phyloP scores from a whole-genome alignment of 176 grass and related monocot genomes.

The Puya raimondii region DNA sequence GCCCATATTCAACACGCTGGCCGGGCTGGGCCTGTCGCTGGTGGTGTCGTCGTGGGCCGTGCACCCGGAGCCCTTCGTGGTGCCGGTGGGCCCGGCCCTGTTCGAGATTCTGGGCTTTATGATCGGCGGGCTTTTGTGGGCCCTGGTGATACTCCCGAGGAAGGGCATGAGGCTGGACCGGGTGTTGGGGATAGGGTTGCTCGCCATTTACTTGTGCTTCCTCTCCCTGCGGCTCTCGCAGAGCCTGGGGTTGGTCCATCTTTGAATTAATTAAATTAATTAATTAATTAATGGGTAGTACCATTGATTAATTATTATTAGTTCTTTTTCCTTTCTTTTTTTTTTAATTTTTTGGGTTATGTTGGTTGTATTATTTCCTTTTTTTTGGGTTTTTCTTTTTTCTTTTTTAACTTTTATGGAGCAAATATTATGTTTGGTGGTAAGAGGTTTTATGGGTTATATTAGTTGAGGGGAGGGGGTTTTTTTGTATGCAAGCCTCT shows the following conservation, averaged over 20 bases:
- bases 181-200: conserved; percentile 47
- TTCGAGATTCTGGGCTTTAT: conserved; percentile 73
- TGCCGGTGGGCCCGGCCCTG: conserved; percentile 36
- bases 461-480: no score
- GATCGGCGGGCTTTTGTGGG: conserved; percentile 45
- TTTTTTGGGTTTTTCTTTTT: no score
- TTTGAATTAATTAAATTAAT: background rate
- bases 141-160: conserved; percentile 55
- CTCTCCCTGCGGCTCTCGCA: conserved; percentile 34
- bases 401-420: no score
- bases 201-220: conserved; percentile 70
- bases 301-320: no score
- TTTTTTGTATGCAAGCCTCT: no score
- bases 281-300: no score
- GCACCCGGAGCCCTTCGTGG: conserved; percentile 37
- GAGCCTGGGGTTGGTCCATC: conserved; percentile 24
- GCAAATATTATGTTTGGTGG: no score
- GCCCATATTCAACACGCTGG: conserved; percentile 72
- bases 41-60: conserved; percentile 37
- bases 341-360: no score
- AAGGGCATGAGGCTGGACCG: conserved; percentile 66
- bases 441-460: no score
- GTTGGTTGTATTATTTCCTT: no score
- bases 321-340: no score
- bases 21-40: conserved; percentile 63